Evolutionary conservation across 2,329 filamentous ascomycete species (phyloP).

Genomic region (Exophiala sp.): DNA sequence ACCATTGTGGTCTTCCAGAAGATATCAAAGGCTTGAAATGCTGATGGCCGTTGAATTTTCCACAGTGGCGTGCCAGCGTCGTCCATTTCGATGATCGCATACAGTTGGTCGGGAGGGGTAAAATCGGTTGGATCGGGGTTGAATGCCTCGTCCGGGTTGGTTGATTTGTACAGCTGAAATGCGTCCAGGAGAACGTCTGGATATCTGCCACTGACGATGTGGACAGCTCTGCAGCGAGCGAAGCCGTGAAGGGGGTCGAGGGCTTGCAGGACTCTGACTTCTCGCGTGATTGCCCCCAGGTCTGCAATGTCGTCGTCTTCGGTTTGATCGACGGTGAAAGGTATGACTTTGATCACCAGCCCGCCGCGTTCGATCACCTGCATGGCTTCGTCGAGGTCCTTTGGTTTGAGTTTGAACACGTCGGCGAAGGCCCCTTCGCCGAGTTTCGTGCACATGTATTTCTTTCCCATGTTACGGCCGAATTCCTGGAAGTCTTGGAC

Average conservation of each 20-base stretch:
- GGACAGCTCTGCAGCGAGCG: conserved; percentile 55
- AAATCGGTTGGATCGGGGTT: conserved; percentile 54
- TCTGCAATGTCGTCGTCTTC: conserved; percentile 14
- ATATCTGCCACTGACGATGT: conserved; percentile 53
- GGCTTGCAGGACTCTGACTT: conserved; percentile 50
- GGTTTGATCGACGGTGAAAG: conserved; percentile 31
- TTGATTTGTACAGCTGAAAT: conserved; percentile 38
- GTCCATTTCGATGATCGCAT: conserved; percentile 61
- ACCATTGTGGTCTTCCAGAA: conserved; percentile 62
- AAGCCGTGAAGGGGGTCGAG: conserved; percentile 57
- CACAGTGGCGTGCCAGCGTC: conserved; percentile 57
- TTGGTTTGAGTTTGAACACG: conserved; percentile 52
- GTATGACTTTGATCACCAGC: conserved; percentile 47
- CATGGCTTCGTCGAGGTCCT: conserved; percentile 33
- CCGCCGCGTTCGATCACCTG: conserved; percentile 34
- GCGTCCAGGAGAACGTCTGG: conserved; percentile 47
- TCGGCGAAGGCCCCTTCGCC: conserved; percentile 63
- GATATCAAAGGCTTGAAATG: conserved; percentile 53
- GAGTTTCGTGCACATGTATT: conserved; percentile 53
- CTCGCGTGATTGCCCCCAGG: conserved; percentile 46
- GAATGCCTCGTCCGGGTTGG: conserved; percentile 41
- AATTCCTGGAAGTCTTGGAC: conserved; percentile 24
- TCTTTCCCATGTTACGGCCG: conserved; percentile 23
- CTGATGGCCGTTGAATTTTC: conserved; percentile 38
- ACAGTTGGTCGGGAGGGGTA: conserved; percentile 49